Evolutionary conservation across 345 rosid genomes (phyloP), one percentile per base, ranked within the genome.

Genomic region (Lepidium aucheri): DNA sequence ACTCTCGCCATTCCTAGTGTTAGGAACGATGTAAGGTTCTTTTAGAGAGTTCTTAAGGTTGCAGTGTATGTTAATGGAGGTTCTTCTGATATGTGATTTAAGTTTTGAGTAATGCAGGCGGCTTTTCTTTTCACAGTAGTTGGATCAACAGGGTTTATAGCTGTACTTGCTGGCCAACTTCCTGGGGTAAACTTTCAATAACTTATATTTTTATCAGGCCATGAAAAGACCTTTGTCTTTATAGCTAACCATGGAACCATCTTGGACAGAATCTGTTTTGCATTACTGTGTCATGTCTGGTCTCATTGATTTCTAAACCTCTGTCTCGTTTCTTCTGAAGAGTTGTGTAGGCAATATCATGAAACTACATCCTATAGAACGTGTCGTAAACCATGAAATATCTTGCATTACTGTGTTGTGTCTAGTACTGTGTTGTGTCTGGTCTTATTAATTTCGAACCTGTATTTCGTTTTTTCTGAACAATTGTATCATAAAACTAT

Each of bases 101-200:
- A 41, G 68, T 79, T 51, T 5, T 73, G 62, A 73, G 87, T 72
- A 67, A 77, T 83, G 76, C 97, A 93, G 97, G 96, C 96, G 8
- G 95, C 97, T 75, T 93, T 88, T 78, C 95, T 88, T 72, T 77
- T 86, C 82, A 88, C 96, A 14, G 96, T 90, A 54, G 97, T 93
- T 26, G 96, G 97, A 43, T 76, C 90, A 49, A 88, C 95, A 0
- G 84, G 96, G 26, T 84, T 93, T 67, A 13, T 93, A 68, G 95
- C 80, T 66, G 82, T 93, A 54, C 79, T 90, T 60, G 92, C 96
- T 3, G 92, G 97, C 43, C 97, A 88, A 80, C 97, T 90, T 81
- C 97, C 97, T 1, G 96, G 95, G 89, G 97, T 85, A 90, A 78
- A 32, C 60, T 9, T 38, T 30, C 28, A 3, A 17, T 16, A 50